Conservation (phyloP, 2,329 filamentous ascomycete species). For the Calonectria naviculata region DNA sequence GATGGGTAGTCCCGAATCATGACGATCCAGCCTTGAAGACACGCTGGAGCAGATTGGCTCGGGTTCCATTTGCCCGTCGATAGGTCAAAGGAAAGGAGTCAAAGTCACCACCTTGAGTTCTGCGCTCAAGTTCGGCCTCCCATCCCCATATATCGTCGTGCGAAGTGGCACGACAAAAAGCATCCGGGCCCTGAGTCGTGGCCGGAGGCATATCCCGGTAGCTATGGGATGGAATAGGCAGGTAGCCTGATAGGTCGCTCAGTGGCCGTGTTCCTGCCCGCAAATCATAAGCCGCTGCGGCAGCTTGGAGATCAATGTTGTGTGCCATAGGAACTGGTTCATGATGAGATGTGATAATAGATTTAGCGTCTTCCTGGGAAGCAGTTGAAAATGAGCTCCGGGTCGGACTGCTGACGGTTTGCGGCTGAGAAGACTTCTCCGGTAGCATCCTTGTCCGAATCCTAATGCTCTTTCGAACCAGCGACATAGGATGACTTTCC, state of each 20-base stretch:
- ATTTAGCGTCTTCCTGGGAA: slow-evolving; percentile 13
- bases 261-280: slow-evolving; percentile 29
- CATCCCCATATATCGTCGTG: slow-evolving; percentile 61
- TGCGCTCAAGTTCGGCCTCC: slow-evolving; percentile 57
- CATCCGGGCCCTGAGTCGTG: slow-evolving; percentile 25
- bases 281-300: neutral
- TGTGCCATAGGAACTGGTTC: slow-evolving; percentile 11
- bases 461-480: slow-evolving; percentile 39
- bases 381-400: slow-evolving; percentile 2
- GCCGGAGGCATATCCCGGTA: slow-evolving; percentile 23
- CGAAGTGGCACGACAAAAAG: slow-evolving; percentile 30
- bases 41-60: slow-evolving; percentile 37
- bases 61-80: slow-evolving; percentile 39
- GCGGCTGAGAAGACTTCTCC: slow-evolving; percentile 24
- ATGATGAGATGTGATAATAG: slow-evolving; percentile 2
- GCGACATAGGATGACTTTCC: slow-evolving; percentile 25
- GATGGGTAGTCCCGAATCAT: neutral
- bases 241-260: slow-evolving; percentile 51
- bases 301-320: slow-evolving; percentile 13
- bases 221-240: slow-evolving; percentile 46
- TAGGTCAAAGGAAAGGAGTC: slow-evolving; percentile 33
- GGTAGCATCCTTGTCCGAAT: slow-evolving; percentile 32
- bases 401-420: neutral
- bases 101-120: slow-evolving; percentile 22
- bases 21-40: slow-evolving; percentile 38